These are phyloP conservation scores for Pyrus pyrifolia DNA, from an alignment of 306 rosid genomes.

Conservation along the genomic window DNA sequence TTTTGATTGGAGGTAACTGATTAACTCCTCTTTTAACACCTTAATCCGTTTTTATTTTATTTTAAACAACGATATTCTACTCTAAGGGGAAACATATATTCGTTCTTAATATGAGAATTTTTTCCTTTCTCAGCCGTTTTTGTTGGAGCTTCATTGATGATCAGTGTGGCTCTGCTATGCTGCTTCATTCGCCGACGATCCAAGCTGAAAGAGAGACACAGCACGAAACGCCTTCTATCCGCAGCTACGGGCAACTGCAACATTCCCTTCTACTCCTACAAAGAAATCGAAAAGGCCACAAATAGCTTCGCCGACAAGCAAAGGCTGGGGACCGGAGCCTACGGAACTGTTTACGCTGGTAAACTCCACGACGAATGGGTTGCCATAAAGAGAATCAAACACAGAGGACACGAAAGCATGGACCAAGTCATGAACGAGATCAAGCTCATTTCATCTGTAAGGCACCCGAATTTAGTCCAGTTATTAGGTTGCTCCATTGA, in stretches of 20 bases:
- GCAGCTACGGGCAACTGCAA: constrained; percentile 70
- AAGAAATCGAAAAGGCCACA: constrained; percentile 80
- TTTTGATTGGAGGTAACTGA: constrained; percentile 64
- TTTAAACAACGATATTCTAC: not conserved
- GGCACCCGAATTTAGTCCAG: constrained; percentile 75
- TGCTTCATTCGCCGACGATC: constrained; percentile 54
- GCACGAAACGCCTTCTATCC: constrained; percentile 61
- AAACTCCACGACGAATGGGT: constrained; percentile 69
- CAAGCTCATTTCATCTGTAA: constrained; percentile 69
- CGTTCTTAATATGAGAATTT: not conserved
- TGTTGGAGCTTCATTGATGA: constrained; percentile 43
- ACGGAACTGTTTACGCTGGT: constrained; percentile 84
- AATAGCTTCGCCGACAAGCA: constrained; percentile 73
- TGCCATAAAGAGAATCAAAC: constrained; percentile 73
- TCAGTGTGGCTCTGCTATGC: constrained; percentile 39
- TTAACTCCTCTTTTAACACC: not conserved
- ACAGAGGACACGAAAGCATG: constrained; percentile 58
- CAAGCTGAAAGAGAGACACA: constrained; percentile 43
- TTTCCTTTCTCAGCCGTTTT: constrained; percentile 36
- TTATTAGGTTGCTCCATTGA: constrained; percentile 86
- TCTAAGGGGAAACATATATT: not conserved
- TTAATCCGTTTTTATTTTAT: not conserved
- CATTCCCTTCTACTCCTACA: constrained; percentile 64
- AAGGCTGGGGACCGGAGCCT: constrained; percentile 79
- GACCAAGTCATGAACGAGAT: constrained; percentile 87